A percentile compares a stretch with the other conserved stretches of the same genome.
Evolutionary conservation across 192 early-diverging fungal species (phyloP).

Genomic region (Coemansia guatemalensis): DNA sequence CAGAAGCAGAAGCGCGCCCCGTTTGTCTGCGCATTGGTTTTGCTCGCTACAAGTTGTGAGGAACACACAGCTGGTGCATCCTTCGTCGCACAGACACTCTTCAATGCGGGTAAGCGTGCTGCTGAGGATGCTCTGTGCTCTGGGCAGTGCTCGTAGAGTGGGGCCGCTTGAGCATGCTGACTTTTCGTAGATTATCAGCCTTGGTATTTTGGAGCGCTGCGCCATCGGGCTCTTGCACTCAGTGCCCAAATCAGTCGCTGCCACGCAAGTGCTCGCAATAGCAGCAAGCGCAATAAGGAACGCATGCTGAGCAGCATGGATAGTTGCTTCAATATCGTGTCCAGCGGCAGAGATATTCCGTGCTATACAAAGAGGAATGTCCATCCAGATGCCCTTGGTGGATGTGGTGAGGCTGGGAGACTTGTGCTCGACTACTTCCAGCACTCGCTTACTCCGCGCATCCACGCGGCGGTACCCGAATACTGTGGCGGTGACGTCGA

Average conservation of each 20-base stretch:
- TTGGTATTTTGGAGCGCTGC: conserved; percentile 6
- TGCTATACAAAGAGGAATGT: conserved; percentile 13
- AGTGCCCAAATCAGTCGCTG: conserved; percentile 9
- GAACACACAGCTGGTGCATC: conserved; percentile 21
- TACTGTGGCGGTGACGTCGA: conserved; percentile 18
- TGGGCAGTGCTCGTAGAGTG: neutral
- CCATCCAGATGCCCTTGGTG: conserved; percentile 32
- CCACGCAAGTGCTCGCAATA: neutral
- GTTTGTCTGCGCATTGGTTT: conserved; percentile 17
- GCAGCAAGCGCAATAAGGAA: conserved; percentile 6
- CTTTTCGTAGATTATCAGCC: conserved; percentile 27
- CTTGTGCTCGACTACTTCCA: conserved; percentile 25
- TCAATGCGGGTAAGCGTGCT: neutral
- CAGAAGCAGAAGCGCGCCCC: conserved; percentile 12
- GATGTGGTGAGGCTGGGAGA: conserved; percentile 9
- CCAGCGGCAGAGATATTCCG: neutral
- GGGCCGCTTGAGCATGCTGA: neutral
- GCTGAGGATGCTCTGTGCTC: neutral
- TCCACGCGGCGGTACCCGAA: conserved; percentile 46
- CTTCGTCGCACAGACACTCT: neutral
- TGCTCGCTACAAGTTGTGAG: conserved; percentile 16
- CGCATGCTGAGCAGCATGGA: conserved; percentile 38
- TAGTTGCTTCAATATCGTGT: conserved; percentile 23
- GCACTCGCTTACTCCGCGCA: conserved; percentile 4
- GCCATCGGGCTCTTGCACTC: conserved; percentile 29